Percentiles rank a stretch among this genome's conserved stretches.
Conservation (phyloP, 257 asterid genomes). For the Schizonepeta tenuifolia region DNA sequence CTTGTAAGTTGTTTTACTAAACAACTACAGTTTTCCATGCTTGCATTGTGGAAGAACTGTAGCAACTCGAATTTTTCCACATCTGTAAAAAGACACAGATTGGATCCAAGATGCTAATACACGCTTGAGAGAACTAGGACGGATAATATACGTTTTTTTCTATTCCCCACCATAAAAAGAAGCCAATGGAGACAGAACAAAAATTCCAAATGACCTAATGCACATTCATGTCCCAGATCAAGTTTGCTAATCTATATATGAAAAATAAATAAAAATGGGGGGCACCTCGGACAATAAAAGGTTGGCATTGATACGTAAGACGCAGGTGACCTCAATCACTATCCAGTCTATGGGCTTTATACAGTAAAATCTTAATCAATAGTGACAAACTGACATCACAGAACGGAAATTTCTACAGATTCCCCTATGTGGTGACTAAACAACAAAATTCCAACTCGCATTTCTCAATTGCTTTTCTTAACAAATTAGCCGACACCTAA, state of each 20-base stretch:
- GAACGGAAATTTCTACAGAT: background rate
- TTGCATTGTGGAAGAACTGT: constrained; percentile 10
- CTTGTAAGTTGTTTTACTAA: background rate
- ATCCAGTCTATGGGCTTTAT: constrained; percentile 8
- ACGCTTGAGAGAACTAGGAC: background rate
- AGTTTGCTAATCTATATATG: background rate
- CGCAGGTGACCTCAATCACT: background rate
- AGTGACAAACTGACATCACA: constrained; percentile 7
- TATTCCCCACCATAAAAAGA: background rate
- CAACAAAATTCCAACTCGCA: background rate
- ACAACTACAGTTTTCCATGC: constrained; percentile 1
- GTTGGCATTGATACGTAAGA: constrained; percentile 1
- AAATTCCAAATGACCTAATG: constrained; percentile 13
- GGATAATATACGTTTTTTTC: background rate
- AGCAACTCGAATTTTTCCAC: constrained; percentile 20
- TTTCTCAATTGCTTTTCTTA: background rate
- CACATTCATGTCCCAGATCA: background rate
- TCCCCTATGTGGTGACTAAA: background rate
- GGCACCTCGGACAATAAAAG: background rate
- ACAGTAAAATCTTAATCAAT: background rate
- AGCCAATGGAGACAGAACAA: background rate
- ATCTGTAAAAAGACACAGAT: constrained; percentile 5
- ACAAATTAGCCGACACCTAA: background rate
- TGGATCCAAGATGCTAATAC: background rate
- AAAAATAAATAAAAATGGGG: background rate